Base-by-base conservation (phyloP, 1,139 yeast species). In the Neolecta irregularis region DNA sequence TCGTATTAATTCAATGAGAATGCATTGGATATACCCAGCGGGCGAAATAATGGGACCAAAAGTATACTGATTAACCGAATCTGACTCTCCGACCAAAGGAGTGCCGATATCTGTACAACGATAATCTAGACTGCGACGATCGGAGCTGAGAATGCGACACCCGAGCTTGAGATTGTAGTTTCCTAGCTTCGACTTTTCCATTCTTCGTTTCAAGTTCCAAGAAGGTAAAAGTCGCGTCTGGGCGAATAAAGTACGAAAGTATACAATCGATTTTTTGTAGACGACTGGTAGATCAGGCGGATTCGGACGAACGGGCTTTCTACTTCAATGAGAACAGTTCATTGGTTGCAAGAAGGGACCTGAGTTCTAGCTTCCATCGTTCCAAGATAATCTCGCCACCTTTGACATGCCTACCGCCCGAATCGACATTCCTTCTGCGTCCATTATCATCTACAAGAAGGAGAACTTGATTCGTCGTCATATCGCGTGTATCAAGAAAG, bases 281-380 rank as follows among this genome's bases (percentile, higher is more conserved):
- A 78, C 67, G 19, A 64, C 55, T 0, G 91, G 81, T 17, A 77
- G 60, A 41, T 77, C 47, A 8, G 46, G 44, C 33, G 24, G 24
- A 37, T 16, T 28, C 35, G 24, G 31, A 26, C 12, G 19, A 26
- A 7, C 53, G 47, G 9, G 58, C 60, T 15, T 75, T 85, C 44
- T 83, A 69, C n/a, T n/a, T n/a, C n/a, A n/a, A n/a, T n/a, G n/a
- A n/a, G n/a, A n/a, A n/a, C n/a, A n/a, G n/a, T n/a, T n/a, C n/a
- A n/a, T n/a, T n/a, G n/a, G n/a, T n/a, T n/a, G n/a, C n/a, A n/a
- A n/a, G n/a, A n/a, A n/a, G n/a, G n/a, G n/a, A n/a, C n/a, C n/a
- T n/a, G n/a, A n/a, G n/a, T 53, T 83, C 93, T 25, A 88, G 60
- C 18, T 81, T 61, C 98, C 98, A 88, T 41, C 98, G 64, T 52